Base-by-base conservation (phyloP, 1,284 basidiomycete genomes). In the Ceratobasidium theobromae region DNA sequence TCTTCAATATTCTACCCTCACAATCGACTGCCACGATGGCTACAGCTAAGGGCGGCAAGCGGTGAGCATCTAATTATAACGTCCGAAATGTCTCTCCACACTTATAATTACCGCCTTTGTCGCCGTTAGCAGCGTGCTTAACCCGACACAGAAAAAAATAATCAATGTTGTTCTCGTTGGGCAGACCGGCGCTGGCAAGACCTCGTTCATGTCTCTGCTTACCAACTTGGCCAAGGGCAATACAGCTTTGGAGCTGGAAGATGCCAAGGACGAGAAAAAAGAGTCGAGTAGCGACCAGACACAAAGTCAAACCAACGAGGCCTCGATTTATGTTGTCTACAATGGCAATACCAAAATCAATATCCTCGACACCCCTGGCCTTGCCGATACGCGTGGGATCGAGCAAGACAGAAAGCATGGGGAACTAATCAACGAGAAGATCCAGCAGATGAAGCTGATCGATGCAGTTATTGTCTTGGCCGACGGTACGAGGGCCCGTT, bases 331-430 rank as follows among this genome's bases (percentile, higher is more conserved):
- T n/a, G n/a, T n/a, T n/a, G n/a, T n/a, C n/a, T 32, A 30, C 32
- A 6, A 27, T 62, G 11, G 1, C 12, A 4, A 25, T 25, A 6
- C 30, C 28, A 16, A 4, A 11, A 3, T 54, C 21, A 25, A 32
- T 28, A 68, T 73, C 28, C 66, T 73, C 18, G 72, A 73, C 66
- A 73, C 72, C 1, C 72, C 72, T 38, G 72, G 72, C 43, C 67
- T 73, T 3, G 68, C 68, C 6, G 72, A 73, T 53, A 71, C 71
- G 14, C 69, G 72, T 32, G 72, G 72, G 18, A 51, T 73, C 14
- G 55, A 68, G 1, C 64, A 70, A 25, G 71, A 73, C 38, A 51
- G 67, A n/a, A 21, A 55, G 23, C 71, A 72, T 48, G 72, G 67
- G 53, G 40, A 30, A 8, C 18, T 18, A 4, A 33, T 33, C 28